phyloP scores from a whole-genome alignment of 768 basidiomycete genomes.

The Pleurotus tuoliensis region DNA sequence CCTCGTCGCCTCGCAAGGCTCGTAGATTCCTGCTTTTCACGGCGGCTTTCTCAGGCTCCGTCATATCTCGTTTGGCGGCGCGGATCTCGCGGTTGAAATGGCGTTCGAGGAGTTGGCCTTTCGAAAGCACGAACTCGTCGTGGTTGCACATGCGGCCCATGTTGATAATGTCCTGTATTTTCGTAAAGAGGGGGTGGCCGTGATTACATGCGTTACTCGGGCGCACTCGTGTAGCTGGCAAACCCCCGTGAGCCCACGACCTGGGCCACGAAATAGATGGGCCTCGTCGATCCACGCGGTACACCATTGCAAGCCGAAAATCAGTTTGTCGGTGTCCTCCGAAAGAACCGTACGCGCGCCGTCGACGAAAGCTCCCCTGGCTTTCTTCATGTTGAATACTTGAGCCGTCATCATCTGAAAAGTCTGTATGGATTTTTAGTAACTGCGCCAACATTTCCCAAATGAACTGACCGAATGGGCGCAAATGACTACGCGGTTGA shows the following conservation, averaged over 20 bases:
- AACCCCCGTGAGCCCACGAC: conserved; percentile 5
- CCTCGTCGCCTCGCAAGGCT: background rate
- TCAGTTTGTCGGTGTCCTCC: background rate
- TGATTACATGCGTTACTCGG: background rate
- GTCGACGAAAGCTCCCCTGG: no score
- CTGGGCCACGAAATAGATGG: conserved; percentile 11
- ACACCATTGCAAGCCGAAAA: conserved; percentile 7
- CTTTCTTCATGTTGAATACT: background rate
- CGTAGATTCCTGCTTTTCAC: background rate
- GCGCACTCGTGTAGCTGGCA: background rate
- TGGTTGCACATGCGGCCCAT: conserved; percentile 2
- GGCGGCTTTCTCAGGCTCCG: background rate
- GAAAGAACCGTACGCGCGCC: no score
- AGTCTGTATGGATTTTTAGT: background rate
- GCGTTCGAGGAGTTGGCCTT: background rate
- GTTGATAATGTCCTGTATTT: conserved; percentile 5
- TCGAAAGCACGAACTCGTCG: background rate
- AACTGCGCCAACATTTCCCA: background rate
- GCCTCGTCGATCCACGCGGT: conserved; percentile 11
- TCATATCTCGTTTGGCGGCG: background rate
- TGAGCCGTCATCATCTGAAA: background rate
- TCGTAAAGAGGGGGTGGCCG: conserved; percentile 13
- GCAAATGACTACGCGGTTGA: background rate
- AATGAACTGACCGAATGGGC: background rate
- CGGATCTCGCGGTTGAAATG: background rate